Evolutionary conservation across 2,329 filamentous ascomycete genomes (phyloP), one percentile per base, ranked within the genome.

Genomic region (Albifimbria verrucaria): DNA sequence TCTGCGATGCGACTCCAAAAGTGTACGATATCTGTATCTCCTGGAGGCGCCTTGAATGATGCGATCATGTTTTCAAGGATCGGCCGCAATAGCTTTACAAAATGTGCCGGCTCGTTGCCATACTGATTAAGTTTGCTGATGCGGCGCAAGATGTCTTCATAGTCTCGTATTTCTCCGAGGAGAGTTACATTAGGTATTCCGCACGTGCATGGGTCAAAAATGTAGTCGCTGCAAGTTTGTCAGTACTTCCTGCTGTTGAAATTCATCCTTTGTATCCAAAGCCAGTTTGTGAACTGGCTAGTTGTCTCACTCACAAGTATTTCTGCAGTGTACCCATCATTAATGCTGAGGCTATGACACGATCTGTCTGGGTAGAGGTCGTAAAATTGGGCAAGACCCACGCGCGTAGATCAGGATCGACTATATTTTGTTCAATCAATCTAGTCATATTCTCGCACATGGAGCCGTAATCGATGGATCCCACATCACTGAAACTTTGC

Each of bases 371-470:
- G 0, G 70, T 76, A 0, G 79, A 82, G 0, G 80, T 85, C 4
- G 67, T 73, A 57, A 83, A 84, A 2, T 63, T 55, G 0, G 79
- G 81, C 57, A 81, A 68, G 17, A 83, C 68, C 78, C 78, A 83
- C 1, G 65, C 58, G 3, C 67, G 63, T 3, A 82, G 59, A 1
- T 63, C 62, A 0, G 67, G 60, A 52, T 79, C 75, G 0, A 66
- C 58, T 23, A 82, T 59, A 26, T 75, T 73, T 24, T 72, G 50
- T 25, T 72, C 54, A 15, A 82, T 71, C 18, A 69, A 20, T 3
- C 64, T 22, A 0, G 67, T 67, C 68, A 81, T 74, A 5, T 60
- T 28, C n/a, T 77, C 47, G 7, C 52, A 57, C 2, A 68, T 68
- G 36, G 59, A 58, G 51, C 62, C 62, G 18, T 62, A 55, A 25